These are phyloP conservation scores for Eucalyptus cladocalyx DNA, from an alignment of 345 rosid genomes.

Conservation along the genomic window DNA sequence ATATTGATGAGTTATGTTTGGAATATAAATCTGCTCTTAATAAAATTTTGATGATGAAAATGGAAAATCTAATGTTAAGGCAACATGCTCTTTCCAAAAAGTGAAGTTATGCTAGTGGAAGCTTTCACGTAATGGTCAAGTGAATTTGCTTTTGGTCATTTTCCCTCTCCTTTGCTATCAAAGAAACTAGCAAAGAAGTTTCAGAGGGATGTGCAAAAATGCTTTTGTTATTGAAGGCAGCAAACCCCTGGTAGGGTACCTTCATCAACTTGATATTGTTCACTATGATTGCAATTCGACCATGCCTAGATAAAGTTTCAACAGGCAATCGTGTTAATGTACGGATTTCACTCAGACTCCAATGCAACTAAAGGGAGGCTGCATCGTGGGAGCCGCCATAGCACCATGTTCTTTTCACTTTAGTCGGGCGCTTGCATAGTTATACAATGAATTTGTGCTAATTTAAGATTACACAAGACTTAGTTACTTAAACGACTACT, in stretches of 20 bases:
- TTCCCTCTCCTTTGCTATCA: background rate
- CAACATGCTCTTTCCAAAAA: background rate
- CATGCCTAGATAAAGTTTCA: background rate
- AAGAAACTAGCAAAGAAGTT: background rate
- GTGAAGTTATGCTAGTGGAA: background rate
- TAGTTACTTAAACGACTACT: too few relatives aligned
- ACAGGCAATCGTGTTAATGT: background rate
- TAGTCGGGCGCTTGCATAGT: background rate
- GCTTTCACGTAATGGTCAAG: background rate
- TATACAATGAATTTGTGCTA: background rate
- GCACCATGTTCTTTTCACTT: background rate
- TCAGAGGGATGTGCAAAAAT: background rate
- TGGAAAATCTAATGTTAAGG: background rate
- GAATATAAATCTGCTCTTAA: background rate
- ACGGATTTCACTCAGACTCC: background rate
- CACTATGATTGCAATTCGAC: background rate
- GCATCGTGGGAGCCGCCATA: background rate
- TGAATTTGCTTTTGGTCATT: background rate
- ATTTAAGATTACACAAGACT: too few relatives aligned
- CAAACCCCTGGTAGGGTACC: background rate
- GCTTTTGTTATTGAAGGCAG: background rate
- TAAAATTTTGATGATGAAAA: background rate
- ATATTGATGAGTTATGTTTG: background rate
- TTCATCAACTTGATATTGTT: background rate
- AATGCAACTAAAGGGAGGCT: background rate